Conservation (phyloP, 768 basidiomycete genomes). For the Tylopilus balloui region DNA sequence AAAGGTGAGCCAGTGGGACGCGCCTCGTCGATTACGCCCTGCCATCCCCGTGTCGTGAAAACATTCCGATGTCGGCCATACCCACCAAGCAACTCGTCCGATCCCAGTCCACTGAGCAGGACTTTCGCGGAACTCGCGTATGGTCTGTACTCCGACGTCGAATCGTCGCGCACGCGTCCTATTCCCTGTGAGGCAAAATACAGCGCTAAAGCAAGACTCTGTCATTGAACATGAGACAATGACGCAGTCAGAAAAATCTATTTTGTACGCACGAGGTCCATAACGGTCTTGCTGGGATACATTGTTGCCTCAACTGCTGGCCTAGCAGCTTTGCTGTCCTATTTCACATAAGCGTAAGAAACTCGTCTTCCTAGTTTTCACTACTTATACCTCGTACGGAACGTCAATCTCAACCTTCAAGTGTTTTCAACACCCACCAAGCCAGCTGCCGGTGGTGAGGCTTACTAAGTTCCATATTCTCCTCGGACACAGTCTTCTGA, state of each 20-base stretch:
- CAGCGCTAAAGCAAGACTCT: slow-evolving; percentile 90
- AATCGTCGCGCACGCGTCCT: slow-evolving; percentile 49
- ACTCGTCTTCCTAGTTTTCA: not conserved
- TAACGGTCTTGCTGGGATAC: slow-evolving; percentile 76
- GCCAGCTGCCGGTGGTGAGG: slow-evolving; percentile 2
- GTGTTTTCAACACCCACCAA: not conserved
- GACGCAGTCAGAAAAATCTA: not conserved
- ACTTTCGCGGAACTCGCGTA: slow-evolving; percentile 80
- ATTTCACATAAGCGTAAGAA: slow-evolving; percentile 8
- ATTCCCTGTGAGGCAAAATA: slow-evolving; percentile 87
- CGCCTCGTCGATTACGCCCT: slow-evolving; percentile 78
- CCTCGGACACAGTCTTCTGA: slow-evolving; percentile 69
- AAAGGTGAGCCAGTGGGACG: not conserved
- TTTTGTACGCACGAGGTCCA: slow-evolving; percentile 76
- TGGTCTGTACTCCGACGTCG: slow-evolving; percentile 31
- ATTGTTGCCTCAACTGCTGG: slow-evolving; percentile 62
- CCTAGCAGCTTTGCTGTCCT: slow-evolving; percentile 66
- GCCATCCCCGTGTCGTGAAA: slow-evolving; percentile 66
- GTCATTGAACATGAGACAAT: slow-evolving; percentile 5
- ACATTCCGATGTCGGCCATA: slow-evolving; percentile 86
- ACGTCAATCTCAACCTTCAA: slow-evolving; percentile 82
- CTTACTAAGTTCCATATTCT: slow-evolving; percentile 86
- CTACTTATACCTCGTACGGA: slow-evolving; percentile 57
- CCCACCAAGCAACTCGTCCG: slow-evolving; percentile 93
- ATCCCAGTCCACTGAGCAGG: slow-evolving; percentile 85